Evolutionary conservation across 179 eudicot species (phyloP), one percentile per base, ranked within the genome.

Genomic region (Amaranthus tricolor): DNA sequence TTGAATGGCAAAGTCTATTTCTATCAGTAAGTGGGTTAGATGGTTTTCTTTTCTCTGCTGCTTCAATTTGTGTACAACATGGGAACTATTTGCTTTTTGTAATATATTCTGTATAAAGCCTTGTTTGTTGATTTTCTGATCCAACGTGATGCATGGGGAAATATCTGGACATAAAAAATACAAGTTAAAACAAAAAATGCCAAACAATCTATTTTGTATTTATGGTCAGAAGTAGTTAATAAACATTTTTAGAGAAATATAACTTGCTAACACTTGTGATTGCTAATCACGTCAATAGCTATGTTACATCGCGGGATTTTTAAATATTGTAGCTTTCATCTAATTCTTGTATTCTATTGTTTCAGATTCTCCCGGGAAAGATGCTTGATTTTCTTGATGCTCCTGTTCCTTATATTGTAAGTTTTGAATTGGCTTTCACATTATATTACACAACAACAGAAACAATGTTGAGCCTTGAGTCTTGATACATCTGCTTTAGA

Each of bases 371-470:
- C 47, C 98, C 99, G 2, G 90, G 73, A 76, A 90, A 90, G 89
- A 94, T 96, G 98, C 82, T 88, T 52, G 99, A 96, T 80, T 96
- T 96, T 85, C 88, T 96, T 66, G 99, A 96, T 53, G 99, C 99
- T 70, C 99, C 99, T 40, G 99, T 96, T 82, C 99, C 99, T 66
- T 96, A 85, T 72, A 83, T 96, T 75, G 99, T 96, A 82, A 93
- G 96, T 77, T 71, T 9, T 62, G 58, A 71, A 51, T 43, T 61
- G 47, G 24, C 16, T 47, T 70, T 68, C 24, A 56, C 62, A n/a
- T 11, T 72, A 19, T 68, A 43, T 70, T 55, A 40, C 12, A 11
- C 40, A 31, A 31, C 40, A 31, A 31, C 40, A 31, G 40, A 31
- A 31, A 31, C 40, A 31, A 31, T 31, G 40, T 31, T 31, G 40